These are phyloP conservation scores for Apophysomyces sp. DNA, from an alignment of 371 early-diverging fungal species.

Conservation along the genomic window DNA sequence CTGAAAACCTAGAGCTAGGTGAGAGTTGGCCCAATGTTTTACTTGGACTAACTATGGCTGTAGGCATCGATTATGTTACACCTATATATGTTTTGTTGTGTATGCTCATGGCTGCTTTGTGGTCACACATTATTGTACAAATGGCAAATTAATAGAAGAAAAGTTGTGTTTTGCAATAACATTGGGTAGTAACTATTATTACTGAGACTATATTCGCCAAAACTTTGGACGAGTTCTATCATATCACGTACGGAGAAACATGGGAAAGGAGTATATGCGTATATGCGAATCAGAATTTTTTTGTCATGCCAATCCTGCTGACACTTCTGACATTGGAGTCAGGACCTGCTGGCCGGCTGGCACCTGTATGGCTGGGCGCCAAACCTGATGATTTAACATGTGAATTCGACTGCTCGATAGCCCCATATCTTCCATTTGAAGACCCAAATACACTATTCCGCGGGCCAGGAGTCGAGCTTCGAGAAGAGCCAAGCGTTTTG, in stretches of 20 bases:
- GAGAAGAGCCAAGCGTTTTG: neutral
- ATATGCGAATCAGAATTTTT: neutral
- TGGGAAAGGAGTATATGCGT: neutral
- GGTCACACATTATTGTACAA: slow-evolving; percentile 24
- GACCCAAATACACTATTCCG: slow-evolving; percentile 9
- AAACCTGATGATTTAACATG: neutral
- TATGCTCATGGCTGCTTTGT: slow-evolving; percentile 21
- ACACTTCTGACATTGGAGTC: slow-evolving; percentile 6
- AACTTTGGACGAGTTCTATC: neutral
- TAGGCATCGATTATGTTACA: slow-evolving; percentile 6
- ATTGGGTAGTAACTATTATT: neutral
- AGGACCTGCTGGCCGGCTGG: neutral
- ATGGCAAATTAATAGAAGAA: slow-evolving; percentile 9
- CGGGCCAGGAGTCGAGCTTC: neutral
- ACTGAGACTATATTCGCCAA: neutral
- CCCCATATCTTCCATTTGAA: neutral
- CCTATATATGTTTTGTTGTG: slow-evolving; percentile 9
- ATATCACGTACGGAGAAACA: too few species aligned
- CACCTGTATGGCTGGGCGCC: neutral
- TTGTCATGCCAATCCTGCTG: slow-evolving; percentile 13
- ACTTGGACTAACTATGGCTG: neutral
- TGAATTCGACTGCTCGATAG: neutral
- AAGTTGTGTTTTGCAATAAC: neutral
- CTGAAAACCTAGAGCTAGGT: slow-evolving; percentile 30
- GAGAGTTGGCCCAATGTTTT: neutral